Percentiles rank a stretch among this genome's conserved stretches.
phyloP scores from a whole-genome alignment of 2,329 filamentous ascomycete species.

The Clathrospora elynae region DNA sequence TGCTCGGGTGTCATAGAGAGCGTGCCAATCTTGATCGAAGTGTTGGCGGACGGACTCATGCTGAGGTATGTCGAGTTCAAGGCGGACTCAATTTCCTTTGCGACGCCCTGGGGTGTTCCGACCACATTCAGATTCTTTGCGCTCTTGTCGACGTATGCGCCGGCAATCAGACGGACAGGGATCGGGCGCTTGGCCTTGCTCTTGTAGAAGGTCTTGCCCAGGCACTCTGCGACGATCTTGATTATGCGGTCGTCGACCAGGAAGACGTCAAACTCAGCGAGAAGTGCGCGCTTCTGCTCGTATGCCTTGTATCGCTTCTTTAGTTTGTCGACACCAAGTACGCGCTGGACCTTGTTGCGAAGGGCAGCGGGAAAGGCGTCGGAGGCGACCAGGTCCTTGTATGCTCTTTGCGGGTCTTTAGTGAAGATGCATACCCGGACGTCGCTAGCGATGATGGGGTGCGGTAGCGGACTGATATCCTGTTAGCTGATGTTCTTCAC shows the following conservation, averaged over 20 bases:
- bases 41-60: constrained; percentile 77
- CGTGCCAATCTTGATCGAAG: constrained; percentile 77
- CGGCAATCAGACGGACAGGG: constrained; percentile 72
- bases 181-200: constrained; percentile 81
- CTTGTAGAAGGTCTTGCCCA: constrained; percentile 95
- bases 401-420: constrained; percentile 78
- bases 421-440: constrained; percentile 84
- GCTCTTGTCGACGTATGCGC: constrained; percentile 65
- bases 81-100: constrained; percentile 79
- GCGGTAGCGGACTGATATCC: constrained; percentile 63
- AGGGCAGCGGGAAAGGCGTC: constrained; percentile 61
- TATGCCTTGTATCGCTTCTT: constrained; percentile 89
- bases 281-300: constrained; percentile 78
- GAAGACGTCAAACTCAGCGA: constrained; percentile 88
- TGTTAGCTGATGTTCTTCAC: constrained; percentile 17
- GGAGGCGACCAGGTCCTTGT: constrained; percentile 84
- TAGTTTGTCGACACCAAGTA: constrained; percentile 84
- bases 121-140: constrained; percentile 51
- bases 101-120: constrained; percentile 68
- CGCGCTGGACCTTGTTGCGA: constrained; percentile 56
- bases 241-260: constrained; percentile 87
- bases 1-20: constrained; percentile 76
- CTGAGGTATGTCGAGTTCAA: constrained; percentile 78
- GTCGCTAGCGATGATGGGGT: constrained; percentile 70
- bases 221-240: constrained; percentile 70